Base-by-base conservation (phyloP, 305 asterid genomes). In the Fraxinus sp. region DNA sequence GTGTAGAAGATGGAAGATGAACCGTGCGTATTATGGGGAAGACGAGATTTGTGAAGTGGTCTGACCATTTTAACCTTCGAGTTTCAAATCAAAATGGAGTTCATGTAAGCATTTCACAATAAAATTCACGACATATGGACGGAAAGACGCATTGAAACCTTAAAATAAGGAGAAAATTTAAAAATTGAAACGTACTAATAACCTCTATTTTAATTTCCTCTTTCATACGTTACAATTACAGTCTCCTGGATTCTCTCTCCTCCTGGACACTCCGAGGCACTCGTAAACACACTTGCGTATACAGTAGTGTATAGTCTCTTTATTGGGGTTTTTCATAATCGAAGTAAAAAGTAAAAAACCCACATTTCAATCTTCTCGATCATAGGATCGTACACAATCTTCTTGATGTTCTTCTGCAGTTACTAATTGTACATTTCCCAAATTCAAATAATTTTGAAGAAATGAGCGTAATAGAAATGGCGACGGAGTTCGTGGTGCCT, bases 401-500 rank as follows among this genome's bases (percentile, higher is more conserved):
- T 68, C 36, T 26, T 68, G 14, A 68, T 11, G 36, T 8, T 59
- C 70, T 20, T 59, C 70, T 59, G 24, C 10, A 20, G 30, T 20
- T 59, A 7, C 70, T 52, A 52, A 52, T n/a, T 52, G 64, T 59
- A 59, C 70, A 59, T 55, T 20, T 59, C 30, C 28, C 14, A 20
- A 59, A 59, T 20, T 59, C 13, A 20, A 59, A 18, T 59, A 59
- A 59, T 6, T 26, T 68, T 68, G 75, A 24, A 13, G 75, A 68
- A 68, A 68, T 68, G 75, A 68, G 75, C 30, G 86, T 82, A 84
- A 88, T 87, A 87, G 91, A 68, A 68, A 26, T 89, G 77, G 84
- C 94, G 82, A 79, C 92, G 88, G 95, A 87, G 86, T 85, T 91
- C 84, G 88, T 93, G 30, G 57, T 92, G 84, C 99, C 99, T 82